phyloP scores from a whole-genome alignment of 192 early-diverging fungal species.

The Podila clonocystis region DNA sequence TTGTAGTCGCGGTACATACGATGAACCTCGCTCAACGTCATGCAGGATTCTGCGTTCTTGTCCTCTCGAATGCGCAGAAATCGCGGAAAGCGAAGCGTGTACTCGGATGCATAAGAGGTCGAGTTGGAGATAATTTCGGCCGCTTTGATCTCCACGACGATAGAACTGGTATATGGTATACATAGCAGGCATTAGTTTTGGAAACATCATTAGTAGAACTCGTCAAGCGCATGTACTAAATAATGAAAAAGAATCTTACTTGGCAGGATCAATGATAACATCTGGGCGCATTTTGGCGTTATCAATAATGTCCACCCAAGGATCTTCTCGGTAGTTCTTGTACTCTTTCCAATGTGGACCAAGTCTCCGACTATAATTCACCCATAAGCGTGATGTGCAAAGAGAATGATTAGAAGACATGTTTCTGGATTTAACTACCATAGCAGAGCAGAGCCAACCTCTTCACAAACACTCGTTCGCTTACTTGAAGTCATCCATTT shows the following conservation, averaged over 20 bases:
- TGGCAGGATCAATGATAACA: conserved; percentile 69
- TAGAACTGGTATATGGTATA: conserved; percentile 34
- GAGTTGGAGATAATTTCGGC: conserved; percentile 67
- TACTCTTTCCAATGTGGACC: conserved; percentile 49
- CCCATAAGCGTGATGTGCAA: neutral
- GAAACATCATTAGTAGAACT: too few relatives aligned
- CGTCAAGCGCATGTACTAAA: neutral
- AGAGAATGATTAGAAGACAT: neutral
- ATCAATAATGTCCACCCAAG: conserved; percentile 40
- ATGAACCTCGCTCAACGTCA: conserved; percentile 54
- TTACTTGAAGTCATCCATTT: conserved; percentile 69
- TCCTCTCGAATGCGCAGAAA: conserved; percentile 74
- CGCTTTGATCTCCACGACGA: conserved; percentile 75
- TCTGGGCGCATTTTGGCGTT: conserved; percentile 76
- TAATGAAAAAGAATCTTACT: conserved; percentile 37
- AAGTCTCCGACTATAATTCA: conserved; percentile 15
- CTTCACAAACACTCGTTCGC: conserved; percentile 56
- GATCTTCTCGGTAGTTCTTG: conserved; percentile 39
- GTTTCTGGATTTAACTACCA: neutral
- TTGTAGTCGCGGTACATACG: conserved; percentile 44
- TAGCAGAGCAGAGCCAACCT: neutral
- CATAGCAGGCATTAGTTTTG: neutral
- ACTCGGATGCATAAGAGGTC: conserved; percentile 64
- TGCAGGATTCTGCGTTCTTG: conserved; percentile 61
- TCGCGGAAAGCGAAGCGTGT: conserved; percentile 82